Conservation (phyloP, 805 yeast genomes). For the Zygoascus bituminiphila region DNA sequence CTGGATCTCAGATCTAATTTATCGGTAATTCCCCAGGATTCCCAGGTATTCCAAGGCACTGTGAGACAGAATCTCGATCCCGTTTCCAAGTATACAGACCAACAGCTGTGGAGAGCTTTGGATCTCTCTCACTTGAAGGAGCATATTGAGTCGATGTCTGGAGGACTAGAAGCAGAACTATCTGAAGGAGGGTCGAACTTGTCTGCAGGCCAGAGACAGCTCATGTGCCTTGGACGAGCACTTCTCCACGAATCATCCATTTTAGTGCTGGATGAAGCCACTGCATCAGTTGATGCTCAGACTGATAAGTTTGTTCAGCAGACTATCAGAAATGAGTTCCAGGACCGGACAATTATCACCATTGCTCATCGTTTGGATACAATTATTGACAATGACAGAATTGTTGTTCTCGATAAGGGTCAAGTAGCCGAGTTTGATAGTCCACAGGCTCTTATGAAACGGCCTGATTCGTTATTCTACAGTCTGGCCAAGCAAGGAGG, state of each 20-base stretch:
- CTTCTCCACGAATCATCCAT: constrained; percentile 59
- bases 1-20: constrained; percentile 47
- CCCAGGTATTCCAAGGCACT: constrained; percentile 57
- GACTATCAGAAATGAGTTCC: constrained; percentile 60
- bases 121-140: constrained; percentile 46
- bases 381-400: constrained; percentile 67
- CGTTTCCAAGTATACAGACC: constrained; percentile 40
- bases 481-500: constrained; percentile 81
- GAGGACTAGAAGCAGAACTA: constrained; percentile 44
- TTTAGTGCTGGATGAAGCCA: constrained; percentile 70
- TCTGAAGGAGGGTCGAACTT: constrained; percentile 70
- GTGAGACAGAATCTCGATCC: constrained; percentile 59
- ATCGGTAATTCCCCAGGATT: constrained; percentile 64
- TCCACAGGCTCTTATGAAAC: constrained; percentile 55
- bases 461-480: constrained; percentile 64
- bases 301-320: constrained; percentile 70
- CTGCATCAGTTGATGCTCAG: constrained; percentile 74
- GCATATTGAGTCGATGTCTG: constrained; percentile 36
- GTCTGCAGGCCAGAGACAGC: constrained; percentile 76
- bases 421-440: constrained; percentile 62
- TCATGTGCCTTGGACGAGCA: constrained; percentile 72
- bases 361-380: constrained; percentile 83
- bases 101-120: constrained; percentile 49
- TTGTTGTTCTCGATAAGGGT: constrained; percentile 65
- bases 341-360: constrained; percentile 64